Percentiles rank a stretch among this genome's conserved stretches.
phyloP scores from a whole-genome alignment of 2,329 filamentous ascomycete genomes.

The Pestalotiopsis sp. region DNA sequence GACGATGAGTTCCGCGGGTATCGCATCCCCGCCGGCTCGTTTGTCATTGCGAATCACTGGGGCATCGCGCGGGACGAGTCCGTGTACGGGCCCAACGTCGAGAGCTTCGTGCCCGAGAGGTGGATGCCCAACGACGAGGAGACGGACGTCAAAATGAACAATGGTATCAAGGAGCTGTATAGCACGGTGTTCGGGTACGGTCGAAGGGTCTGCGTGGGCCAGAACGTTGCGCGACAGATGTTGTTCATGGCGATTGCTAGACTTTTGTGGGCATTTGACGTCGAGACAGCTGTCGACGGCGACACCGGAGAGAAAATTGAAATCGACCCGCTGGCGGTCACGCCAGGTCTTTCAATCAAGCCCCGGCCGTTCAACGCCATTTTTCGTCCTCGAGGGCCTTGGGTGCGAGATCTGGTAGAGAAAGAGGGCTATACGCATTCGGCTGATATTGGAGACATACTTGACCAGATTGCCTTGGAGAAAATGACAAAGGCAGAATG shows the following conservation, averaged over 20 bases:
- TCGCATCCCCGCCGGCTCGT: slow-evolving; percentile 43
- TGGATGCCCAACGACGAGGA: slow-evolving; percentile 25
- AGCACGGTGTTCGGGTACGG: slow-evolving; percentile 50
- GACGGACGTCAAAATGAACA: neutral
- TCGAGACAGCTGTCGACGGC: slow-evolving; percentile 27
- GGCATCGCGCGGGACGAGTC: slow-evolving; percentile 37
- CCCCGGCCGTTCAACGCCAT: slow-evolving; percentile 29
- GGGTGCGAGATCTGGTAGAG: slow-evolving; percentile 28
- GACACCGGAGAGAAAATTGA: slow-evolving; percentile 19
- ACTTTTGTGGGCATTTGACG: slow-evolving; percentile 45
- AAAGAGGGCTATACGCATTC: slow-evolving; percentile 17
- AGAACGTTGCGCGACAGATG: slow-evolving; percentile 49
- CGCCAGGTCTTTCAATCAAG: slow-evolving; percentile 27
- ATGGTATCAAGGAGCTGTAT: slow-evolving; percentile 28
- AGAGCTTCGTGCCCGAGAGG: slow-evolving; percentile 34
- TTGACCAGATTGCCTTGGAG: slow-evolving; percentile 8
- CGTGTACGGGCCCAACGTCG: slow-evolving; percentile 39
- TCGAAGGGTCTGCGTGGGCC: slow-evolving; percentile 41
- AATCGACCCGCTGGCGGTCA: slow-evolving; percentile 25
- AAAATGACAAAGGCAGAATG: neutral
- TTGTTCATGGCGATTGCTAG: slow-evolving; percentile 42
- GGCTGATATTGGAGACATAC: neutral
- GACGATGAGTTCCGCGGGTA: slow-evolving; percentile 34
- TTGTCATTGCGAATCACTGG: slow-evolving; percentile 44
- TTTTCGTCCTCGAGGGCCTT: slow-evolving; percentile 28